A percentile compares a stretch with the other conserved stretches of the same genome.
phyloP scores from a whole-genome alignment of 345 rosid genomes.

The Syzygium oleosum region DNA sequence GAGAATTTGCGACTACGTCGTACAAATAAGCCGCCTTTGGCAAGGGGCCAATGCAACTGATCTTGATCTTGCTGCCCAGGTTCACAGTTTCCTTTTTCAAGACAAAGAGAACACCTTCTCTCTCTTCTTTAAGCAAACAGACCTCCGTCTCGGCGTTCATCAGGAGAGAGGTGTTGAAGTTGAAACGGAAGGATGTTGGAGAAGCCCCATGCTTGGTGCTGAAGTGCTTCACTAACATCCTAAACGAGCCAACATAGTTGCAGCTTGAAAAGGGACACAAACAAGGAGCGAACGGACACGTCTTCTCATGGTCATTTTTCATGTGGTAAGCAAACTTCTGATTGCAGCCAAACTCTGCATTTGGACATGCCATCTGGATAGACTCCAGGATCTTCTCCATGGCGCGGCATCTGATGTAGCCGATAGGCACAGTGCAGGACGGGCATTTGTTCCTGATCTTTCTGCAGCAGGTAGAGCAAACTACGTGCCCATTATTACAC shows the following conservation, averaged over 20 bases:
- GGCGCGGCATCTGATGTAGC: constrained; percentile 50
- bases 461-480: constrained; percentile 44
- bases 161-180: background rate
- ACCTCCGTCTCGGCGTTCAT: background rate
- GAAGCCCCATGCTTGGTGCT: constrained; percentile 19
- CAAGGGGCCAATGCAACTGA: constrained; percentile 20
- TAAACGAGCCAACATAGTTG: constrained; percentile 27
- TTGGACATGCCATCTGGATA: constrained; percentile 27
- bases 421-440: constrained; percentile 32
- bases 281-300: constrained; percentile 28
- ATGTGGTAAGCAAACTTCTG: constrained; percentile 14
- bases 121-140: constrained; percentile 10
- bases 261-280: constrained; percentile 47
- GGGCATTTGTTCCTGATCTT: constrained; percentile 43
- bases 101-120: constrained; percentile 9
- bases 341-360: constrained; percentile 38
- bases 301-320: constrained; percentile 33
- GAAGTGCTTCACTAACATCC: constrained; percentile 28
- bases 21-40: background rate
- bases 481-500: constrained; percentile 68
- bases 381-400: constrained; percentile 49
- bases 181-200: constrained; percentile 4
- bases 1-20: background rate
- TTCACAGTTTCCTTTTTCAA: background rate
- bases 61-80: constrained; percentile 7